Percentiles rank a stretch among this genome's conserved stretches.
phyloP scores from a whole-genome alignment of 2,329 filamentous ascomycete genomes.

The Zelopaecilomyces penicillatus region DNA sequence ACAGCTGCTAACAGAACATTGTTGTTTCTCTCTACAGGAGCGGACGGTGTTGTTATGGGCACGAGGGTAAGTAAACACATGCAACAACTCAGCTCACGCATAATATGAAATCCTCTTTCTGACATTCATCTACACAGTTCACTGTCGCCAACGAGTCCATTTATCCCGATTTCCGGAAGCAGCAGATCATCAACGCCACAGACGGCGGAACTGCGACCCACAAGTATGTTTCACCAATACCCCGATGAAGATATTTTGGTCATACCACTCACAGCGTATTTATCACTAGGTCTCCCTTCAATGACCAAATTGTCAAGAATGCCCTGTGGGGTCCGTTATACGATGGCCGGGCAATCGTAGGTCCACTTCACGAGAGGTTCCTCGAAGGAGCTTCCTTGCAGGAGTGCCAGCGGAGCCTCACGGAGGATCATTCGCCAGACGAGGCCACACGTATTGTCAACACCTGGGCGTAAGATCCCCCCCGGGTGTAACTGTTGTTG shows the following conservation, averaged over 20 bases:
- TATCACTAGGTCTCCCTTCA: conserved; percentile 27
- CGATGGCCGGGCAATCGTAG: conserved; percentile 35
- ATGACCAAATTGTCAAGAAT: conserved; percentile 30
- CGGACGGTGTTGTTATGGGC: conserved; percentile 36
- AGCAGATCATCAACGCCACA: conserved; percentile 29
- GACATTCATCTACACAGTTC: conserved; percentile 24
- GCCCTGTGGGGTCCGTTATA: conserved; percentile 34
- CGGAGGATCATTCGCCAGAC: conserved; percentile 27
- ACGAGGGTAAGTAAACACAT: conserved; percentile 25
- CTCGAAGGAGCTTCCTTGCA: conserved; percentile 31
- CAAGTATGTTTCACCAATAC: conserved; percentile 26
- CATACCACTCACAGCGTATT: neutral
- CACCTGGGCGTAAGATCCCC: conserved; percentile 29
- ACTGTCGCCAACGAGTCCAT: conserved; percentile 34
- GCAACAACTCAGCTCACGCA: too few relatives aligned
- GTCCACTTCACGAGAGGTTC: conserved; percentile 32
- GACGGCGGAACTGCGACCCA: conserved; percentile 38
- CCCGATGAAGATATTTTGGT: too few relatives aligned
- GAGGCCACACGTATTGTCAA: conserved; percentile 23
- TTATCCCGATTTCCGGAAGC: conserved; percentile 32
- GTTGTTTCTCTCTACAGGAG: conserved; percentile 22
- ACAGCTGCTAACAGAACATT: conserved; percentile 8
- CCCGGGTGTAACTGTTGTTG: neutral
- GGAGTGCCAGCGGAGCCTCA: conserved; percentile 31
- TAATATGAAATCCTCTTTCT: neutral